Conservation (phyloP, 805 yeast species). For the Candida montana region DNA sequence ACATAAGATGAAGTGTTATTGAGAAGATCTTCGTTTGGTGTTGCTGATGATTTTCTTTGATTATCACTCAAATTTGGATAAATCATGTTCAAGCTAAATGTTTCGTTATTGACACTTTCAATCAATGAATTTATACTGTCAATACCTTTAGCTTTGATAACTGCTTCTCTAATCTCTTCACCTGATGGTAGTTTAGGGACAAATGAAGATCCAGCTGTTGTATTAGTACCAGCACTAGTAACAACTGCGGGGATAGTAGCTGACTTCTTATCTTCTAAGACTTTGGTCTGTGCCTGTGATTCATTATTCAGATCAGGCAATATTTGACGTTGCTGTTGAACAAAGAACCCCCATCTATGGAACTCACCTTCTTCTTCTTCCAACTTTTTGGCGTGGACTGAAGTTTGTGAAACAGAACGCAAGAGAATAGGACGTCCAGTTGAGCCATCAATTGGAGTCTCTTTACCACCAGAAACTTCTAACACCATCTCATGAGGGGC, state of each 20-base stretch:
- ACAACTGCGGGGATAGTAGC: conserved; percentile 6
- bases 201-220: too few relatives aligned
- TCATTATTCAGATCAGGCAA: conserved; percentile 10
- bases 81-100: conserved; percentile 45
- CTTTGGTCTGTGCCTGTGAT: neutral
- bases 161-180: conserved; percentile 43
- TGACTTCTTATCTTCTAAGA: neutral
- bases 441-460: conserved; percentile 54
- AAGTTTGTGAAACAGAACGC: conserved; percentile 58
- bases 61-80: conserved; percentile 27
- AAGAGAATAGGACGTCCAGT: conserved; percentile 71
- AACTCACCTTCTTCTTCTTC: conserved; percentile 92
- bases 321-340: conserved; percentile 51
- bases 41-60: conserved; percentile 3
- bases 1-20: too few relatives aligned
- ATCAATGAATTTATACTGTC: conserved; percentile 65
- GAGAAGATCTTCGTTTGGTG: too few relatives aligned
- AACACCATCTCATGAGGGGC: conserved; percentile 67
- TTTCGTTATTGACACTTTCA: conserved; percentile 53
- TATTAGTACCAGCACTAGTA: too few relatives aligned
- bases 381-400: conserved; percentile 63
- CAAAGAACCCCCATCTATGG: conserved; percentile 79
- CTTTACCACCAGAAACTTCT: conserved; percentile 49
- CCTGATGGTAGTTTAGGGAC: conserved; percentile 40
- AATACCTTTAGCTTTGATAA: conserved; percentile 71